A percentile compares a stretch with the other conserved stretches of the same genome.
Conservation (phyloP, 2,329 filamentous ascomycete genomes). For the Talaromyces sp. region DNA sequence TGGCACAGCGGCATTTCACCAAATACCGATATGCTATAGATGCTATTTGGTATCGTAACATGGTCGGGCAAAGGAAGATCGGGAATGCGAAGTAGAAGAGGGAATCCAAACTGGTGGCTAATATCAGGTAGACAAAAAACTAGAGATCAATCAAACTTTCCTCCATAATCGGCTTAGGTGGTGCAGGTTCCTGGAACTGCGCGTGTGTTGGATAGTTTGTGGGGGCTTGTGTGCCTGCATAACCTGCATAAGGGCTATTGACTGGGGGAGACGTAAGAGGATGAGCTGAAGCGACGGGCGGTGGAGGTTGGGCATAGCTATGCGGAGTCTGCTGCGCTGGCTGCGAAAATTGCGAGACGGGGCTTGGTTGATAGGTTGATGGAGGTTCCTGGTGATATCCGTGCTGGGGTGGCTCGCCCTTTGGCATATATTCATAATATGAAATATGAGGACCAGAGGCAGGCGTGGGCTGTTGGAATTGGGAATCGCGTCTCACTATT, state of each 20-base stretch:
- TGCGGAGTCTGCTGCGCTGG: conserved; percentile 15
- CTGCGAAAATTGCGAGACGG: conserved; percentile 1
- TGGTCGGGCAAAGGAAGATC: background rate
- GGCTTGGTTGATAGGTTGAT: background rate
- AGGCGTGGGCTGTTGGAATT: conserved; percentile 6
- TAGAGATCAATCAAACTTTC: conserved; percentile 28
- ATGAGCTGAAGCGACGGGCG: background rate
- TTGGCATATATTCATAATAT: background rate
- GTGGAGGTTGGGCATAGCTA: conserved; percentile 15
- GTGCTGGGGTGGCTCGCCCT: conserved; percentile 3
- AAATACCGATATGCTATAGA: background rate
- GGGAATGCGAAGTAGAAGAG: background rate
- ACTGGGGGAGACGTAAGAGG: background rate
- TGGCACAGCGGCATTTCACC: background rate
- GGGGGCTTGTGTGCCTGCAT: conserved; percentile 6
- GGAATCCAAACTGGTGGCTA: background rate
- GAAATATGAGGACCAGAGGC: conserved; percentile 1
- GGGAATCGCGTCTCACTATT: conserved; percentile 9
- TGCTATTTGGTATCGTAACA: conserved; percentile 11
- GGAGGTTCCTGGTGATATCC: conserved; percentile 9
- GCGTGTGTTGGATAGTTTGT: conserved; percentile 12
- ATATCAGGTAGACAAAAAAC: background rate
- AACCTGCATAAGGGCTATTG: conserved; percentile 14
- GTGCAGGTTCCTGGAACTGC: conserved; percentile 17
- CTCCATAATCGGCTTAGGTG: conserved; percentile 20